Base-by-base conservation (phyloP, 768 basidiomycete genomes). In the Psilocybe azurescens region DNA sequence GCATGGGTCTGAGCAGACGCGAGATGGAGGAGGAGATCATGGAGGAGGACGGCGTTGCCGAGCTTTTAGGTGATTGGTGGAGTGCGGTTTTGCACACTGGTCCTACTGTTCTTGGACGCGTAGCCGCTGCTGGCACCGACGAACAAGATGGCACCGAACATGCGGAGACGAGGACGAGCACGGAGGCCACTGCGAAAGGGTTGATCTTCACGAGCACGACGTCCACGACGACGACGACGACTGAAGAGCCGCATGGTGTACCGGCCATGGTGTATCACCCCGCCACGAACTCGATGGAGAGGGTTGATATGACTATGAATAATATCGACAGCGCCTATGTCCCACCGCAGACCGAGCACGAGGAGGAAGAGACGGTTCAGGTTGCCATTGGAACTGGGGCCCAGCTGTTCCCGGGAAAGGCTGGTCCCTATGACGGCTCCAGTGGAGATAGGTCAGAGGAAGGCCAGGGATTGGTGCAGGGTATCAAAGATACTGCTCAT, bases 341-440 rank as follows among this genome's bases (percentile, higher is more conserved):
- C 3, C 24, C 53, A 36, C 53, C 33, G 10, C 38, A 29, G 29
- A 28, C 51, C 1, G 58, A 63, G 14, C 53, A 41, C n/a, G 56
- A 61, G 20, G 63, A 56, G n/a, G 63, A 67, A 6, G 73, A 75
- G 54, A 74, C 74, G 2, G 67, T 75, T 3, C 41, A 44, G 14
- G 39, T 80, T 29, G 77, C 77, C n/a, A 62, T 78, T 46, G 78
- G 79, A 4, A 71, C 62, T 28, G 76, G 75, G 13, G 62, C 77
- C 1, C 77, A 79, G 58, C 54, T 80, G 29, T 76, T 78, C 65
- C 71, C 75, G 1, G 70, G 72, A 5, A 73, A 76, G 60, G 71
- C 70, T 4, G 75, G 75, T 8, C 68, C 74, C 0, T 73, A 74
- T 56, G 73, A 18, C 14, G 8, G 41, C 14, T 13, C 41, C n/a